phyloP scores from a whole-genome alignment of 2,329 filamentous ascomycete species.

The Aspergillus udagawae region DNA sequence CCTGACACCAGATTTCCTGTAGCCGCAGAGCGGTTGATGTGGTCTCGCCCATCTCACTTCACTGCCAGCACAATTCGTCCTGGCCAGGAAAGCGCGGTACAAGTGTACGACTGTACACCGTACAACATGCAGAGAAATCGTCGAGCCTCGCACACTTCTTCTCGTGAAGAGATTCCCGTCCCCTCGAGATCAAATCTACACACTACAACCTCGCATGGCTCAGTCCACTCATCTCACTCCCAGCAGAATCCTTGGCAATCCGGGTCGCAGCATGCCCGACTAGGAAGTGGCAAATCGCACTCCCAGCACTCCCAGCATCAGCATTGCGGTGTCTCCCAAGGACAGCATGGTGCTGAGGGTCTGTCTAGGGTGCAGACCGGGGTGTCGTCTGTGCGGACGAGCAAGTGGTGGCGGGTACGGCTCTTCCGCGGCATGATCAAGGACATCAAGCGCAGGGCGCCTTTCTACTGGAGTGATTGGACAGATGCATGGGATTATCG shows the following conservation, averaged over 20 bases:
- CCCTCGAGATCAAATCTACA: conserved; percentile 25
- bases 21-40: background rate
- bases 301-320: background rate
- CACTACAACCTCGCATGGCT: conserved; percentile 5
- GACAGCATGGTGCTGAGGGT: background rate
- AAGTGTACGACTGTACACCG: background rate
- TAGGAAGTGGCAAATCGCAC: background rate
- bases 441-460: conserved; percentile 68
- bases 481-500: conserved; percentile 85
- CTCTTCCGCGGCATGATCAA: conserved; percentile 76
- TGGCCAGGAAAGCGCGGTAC: background rate
- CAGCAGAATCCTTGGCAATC: conserved; percentile 27
- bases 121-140: conserved; percentile 4
- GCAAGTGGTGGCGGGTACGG: conserved; percentile 68
- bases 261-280: background rate
- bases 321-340: background rate
- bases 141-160: conserved; percentile 3
- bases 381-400: conserved; percentile 11
- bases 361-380: conserved; percentile 4
- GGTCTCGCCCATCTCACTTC: background rate
- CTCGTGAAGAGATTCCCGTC: conserved; percentile 21
- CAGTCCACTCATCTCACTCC: conserved; percentile 7
- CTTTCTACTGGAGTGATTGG: conserved; percentile 81
- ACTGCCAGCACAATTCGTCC: too few relatives aligned
- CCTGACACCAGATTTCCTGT: background rate